These are phyloP conservation scores for Penicillium taxi DNA, from an alignment of 495 filamentous ascomycete genomes.

Conservation along the genomic window DNA sequence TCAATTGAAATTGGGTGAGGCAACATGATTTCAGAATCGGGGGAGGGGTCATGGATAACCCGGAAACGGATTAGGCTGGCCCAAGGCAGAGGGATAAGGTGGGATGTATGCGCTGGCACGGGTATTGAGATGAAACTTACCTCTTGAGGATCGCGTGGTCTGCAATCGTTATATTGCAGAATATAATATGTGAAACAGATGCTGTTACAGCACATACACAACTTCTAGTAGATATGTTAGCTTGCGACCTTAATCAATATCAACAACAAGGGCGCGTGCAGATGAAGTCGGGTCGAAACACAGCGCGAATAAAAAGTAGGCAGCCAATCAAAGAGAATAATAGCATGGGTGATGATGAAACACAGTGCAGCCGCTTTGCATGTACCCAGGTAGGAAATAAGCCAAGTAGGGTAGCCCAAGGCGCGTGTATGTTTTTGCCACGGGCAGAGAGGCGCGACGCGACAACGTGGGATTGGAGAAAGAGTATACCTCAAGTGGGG, in stretches of 20 bases:
- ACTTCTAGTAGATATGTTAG: too few relatives aligned
- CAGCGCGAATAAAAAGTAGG: constrained; percentile 5
- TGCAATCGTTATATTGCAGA: too few relatives aligned
- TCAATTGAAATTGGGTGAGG: constrained; percentile 12
- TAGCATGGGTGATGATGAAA: constrained; percentile 5
- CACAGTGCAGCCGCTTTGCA: constrained; percentile 12
- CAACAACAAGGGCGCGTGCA: constrained; percentile 23
- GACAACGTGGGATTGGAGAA: constrained; percentile 24
- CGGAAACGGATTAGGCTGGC: constrained; percentile 27
- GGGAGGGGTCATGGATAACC: constrained; percentile 9
- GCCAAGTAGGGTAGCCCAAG: constrained; percentile 1
- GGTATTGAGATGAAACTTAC: constrained; percentile 5
- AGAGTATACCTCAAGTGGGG: constrained; percentile 14
- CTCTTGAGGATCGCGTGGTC: too few relatives aligned
- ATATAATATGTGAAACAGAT: too few relatives aligned
- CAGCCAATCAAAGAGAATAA: constrained; percentile 10
- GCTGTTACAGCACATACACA: too few relatives aligned
- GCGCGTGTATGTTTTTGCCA: constrained; percentile 22
- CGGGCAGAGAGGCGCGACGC: constrained; percentile 17
- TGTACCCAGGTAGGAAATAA: too few relatives aligned
- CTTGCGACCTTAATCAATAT: too few relatives aligned
- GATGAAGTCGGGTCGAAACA: constrained; percentile 10
- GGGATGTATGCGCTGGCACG: constrained; percentile 46
- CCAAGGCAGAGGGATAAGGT: constrained; percentile 18
- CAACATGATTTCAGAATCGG: constrained; percentile 6